Evolutionary conservation across 169 alveolate genomes (phyloP).

Genomic region (Eimeria praecox): DNA sequence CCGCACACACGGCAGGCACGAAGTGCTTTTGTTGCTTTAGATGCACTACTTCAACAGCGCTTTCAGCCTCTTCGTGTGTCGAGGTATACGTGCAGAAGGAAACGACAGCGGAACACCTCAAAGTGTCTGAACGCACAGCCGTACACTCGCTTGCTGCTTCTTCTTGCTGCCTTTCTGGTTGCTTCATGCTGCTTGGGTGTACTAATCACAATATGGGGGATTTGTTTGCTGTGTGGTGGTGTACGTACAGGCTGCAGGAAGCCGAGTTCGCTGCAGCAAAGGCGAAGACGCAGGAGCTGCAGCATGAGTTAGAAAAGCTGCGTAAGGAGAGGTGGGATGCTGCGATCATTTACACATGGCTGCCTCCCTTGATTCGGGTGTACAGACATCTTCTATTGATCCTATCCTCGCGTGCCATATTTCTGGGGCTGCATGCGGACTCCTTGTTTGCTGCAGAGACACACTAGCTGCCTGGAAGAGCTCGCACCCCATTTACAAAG

Average conservation of each 20-base stretch:
- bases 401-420: not conserved
- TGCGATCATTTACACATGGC: no score
- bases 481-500: conserved; percentile 57
- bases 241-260: not conserved
- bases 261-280: conserved; percentile 52
- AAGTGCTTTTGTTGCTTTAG: not conserved
- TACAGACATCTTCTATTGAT: not conserved
- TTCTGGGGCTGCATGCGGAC: not conserved
- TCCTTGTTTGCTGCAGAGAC: not conserved
- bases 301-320: not conserved
- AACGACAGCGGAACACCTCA: no score
- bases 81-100: not conserved
- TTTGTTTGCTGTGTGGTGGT: not conserved
- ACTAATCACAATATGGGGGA: not conserved
- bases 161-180: not conserved
- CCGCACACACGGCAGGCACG: no score
- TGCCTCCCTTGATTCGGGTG: no score
- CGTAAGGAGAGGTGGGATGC: conserved; percentile 63
- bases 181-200: not conserved
- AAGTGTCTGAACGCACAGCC: no score
- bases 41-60: not conserved
- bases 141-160: no score
- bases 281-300: conserved; percentile 47
- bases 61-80: no score
- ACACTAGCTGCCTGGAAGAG: conserved; percentile 28